Evolutionary conservation across 1,284 basidiomycete genomes (phyloP), one percentile per base, ranked within the genome.

Genomic region (Athelia sp.): DNA sequence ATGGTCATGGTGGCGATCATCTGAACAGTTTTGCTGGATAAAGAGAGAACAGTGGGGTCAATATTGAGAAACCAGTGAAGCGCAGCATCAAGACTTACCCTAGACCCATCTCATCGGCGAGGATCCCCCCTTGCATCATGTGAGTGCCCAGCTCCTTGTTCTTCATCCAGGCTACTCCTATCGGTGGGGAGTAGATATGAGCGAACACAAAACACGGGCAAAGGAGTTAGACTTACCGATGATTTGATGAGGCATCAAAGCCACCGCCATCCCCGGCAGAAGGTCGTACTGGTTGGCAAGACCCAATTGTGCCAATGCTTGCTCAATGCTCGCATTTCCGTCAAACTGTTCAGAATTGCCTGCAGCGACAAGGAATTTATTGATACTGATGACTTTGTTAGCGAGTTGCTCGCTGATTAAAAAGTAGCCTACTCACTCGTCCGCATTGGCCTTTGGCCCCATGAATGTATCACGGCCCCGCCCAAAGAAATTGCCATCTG

Each of bases 41-140:
- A 26, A 9, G 6, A n/a, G 36, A 40, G 6, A 43, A n/a, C n/a
- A n/a, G n/a, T n/a, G 13, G 22, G 14, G 50, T 18, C 45, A 19
- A 6, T 29, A 29, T 8, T n/a, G 19, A n/a, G 36, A 8, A n/a
- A 21, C 6, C 8, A 40, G 6, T 40, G 36, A 35, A 45, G 19
- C 21, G 32, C 35, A 45, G 35, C 42, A 53, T 4, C 56, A 65
- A n/a, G 35, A 73, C 70, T 69, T 78, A 78, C 31, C 79, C 78
- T 13, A 81, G 69, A 44, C 79, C 80, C 80, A 82, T 82, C 55
- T 94, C 91, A 60, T 95, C 91, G 3, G 82, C 85, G 11, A 66
- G 56, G 82, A 84, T 23, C 88, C 89, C 53, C 79, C 80, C 32
- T 69, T 70, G 15, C 69, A 52, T 1, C 36, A 40, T 40, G n/a